Base-by-base conservation (phyloP, 2,329 filamentous ascomycete species). In the Aspergillus sp. region DNA sequence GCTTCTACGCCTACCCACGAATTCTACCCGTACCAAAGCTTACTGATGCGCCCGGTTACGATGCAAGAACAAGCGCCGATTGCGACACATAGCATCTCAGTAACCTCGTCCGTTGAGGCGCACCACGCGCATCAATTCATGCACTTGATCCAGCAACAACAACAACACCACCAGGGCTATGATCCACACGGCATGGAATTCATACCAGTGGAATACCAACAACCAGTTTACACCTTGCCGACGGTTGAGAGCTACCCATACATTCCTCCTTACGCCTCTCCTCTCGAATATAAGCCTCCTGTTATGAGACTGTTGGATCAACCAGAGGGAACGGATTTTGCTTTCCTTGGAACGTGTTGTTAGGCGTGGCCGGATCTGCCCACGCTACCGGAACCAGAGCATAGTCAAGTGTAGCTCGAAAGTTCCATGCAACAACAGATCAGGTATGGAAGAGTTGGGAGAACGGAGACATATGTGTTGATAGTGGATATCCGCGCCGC, bases 251-350 rank as follows among this genome's bases (percentile, higher is more conserved):
- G 66, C 19, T 66, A 70, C 45, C 63, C 70, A 12, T 65, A 73
- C 52, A 70, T 74, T 65, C 62, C 71, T 49, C 64, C 69, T 41
- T 74, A 73, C 57, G 64, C 70, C 55, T 65, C 67, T 24, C 67
- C 67, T 60, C 70, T 68, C 57, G 64, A 70, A 55, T 74, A 69
- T 55, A 75, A 75, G 58, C 59, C 66, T 61, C 67, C 65, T 30
- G 56, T 67, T 46, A 70, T 71, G 49, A 66, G 51, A 41, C 11
- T 75, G 30, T 63, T 75, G 57, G 71, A 73, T 52, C 72, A 73
- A 62, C 67, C 72, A 56, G 73, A 75, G 59, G 73, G 73, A 59
- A 75, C 73, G 51, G 73, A 75, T 66, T 75, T 73, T 73, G 64
- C 68, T 6, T 75, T 75, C 64, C 62, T 75, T 57, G 73, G 73